Base-by-base conservation (phyloP, 2,329 filamentous ascomycete species). In the Colletotrichum sp. region DNA sequence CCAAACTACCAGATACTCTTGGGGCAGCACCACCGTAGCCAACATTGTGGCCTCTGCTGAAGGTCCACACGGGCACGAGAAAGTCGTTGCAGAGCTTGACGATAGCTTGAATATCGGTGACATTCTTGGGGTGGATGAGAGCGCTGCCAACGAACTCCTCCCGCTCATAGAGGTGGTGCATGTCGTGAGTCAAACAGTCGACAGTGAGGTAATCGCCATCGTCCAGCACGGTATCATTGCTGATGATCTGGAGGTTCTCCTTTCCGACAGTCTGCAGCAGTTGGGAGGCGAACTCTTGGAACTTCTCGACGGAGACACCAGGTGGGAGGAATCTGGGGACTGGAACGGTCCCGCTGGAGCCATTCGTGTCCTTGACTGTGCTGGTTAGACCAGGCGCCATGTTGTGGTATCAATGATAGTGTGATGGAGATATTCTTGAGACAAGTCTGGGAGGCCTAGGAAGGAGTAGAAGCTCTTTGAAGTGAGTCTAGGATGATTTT, bases 11-110 rank as follows among this genome's bases (percentile, higher is more conserved):
- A 0, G 86, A 86, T 1, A 91, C 87, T 39, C 89, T 83, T 0
- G 89, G 89, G 0, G 89, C 89, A 16, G 88, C 87, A n/a, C 89
- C 89, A 30, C 90, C 89, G 72, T 91, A 91, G 18, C 89, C 90
- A 3, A 89, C 82, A 71, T 90, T 89, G 49, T 88, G 82, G 1
- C 88, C 88, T 76, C 89, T 86, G 3, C 86, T 88, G 76, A 89
- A 87, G 12, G 88, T 88, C 80, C 87, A 90, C 57, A 90, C 81
- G 2, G 89, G 88, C 4, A 89, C 85, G 8, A 82, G 78, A 75
- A 84, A 85, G 65, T 87, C 82, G 77, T 90, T 89, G 36, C 85
- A 86, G 80, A 86, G 85, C 57, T 81, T 82, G 44, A 89, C 85
- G 30, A 90, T 81, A 2, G 80, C 80, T 79, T 90, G 88, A 4